phyloP scores from a whole-genome alignment of 2,329 filamentous ascomycete genomes.

The Ophiocordyceps polyrhachis-furcata region DNA sequence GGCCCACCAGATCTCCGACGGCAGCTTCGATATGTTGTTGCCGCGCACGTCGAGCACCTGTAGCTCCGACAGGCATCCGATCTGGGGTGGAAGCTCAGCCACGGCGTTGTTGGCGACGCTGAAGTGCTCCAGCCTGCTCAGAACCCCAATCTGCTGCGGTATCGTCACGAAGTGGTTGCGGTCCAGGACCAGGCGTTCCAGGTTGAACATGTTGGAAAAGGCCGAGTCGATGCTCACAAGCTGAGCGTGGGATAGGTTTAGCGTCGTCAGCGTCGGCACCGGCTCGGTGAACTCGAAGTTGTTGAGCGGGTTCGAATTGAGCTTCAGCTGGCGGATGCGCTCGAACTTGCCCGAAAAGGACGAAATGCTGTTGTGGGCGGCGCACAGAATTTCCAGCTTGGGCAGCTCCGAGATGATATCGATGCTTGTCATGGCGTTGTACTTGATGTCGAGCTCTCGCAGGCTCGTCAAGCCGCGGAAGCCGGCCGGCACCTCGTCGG shows the following conservation, averaged over 20 bases:
- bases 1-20: slow-evolving; percentile 92
- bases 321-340: slow-evolving; percentile 61
- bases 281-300: slow-evolving; percentile 68
- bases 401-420: slow-evolving; percentile 72
- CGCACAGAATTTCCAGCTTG: slow-evolving; percentile 69
- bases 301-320: slow-evolving; percentile 91
- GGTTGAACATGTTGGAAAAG: slow-evolving; percentile 70
- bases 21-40: slow-evolving; percentile 80
- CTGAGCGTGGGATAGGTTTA: slow-evolving; percentile 85
- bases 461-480: slow-evolving; percentile 60
- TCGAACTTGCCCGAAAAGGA: slow-evolving; percentile 81
- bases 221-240: slow-evolving; percentile 76
- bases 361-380: slow-evolving; percentile 84
- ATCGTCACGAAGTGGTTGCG: slow-evolving; percentile 92
- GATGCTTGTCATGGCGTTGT: slow-evolving; percentile 77
- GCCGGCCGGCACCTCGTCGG: slow-evolving; percentile 51
- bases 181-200: slow-evolving; percentile 78
- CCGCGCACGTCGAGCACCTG: slow-evolving; percentile 74
- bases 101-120: slow-evolving; percentile 88
- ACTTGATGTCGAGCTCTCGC: slow-evolving; percentile 84
- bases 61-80: slow-evolving; percentile 73
- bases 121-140: slow-evolving; percentile 72
- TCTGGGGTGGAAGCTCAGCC: slow-evolving; percentile 65
- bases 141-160: slow-evolving; percentile 65
- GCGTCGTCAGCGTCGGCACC: slow-evolving; percentile 62